Base-by-base conservation (phyloP, 1,284 basidiomycete species). In the Amylostereum areolatum region DNA sequence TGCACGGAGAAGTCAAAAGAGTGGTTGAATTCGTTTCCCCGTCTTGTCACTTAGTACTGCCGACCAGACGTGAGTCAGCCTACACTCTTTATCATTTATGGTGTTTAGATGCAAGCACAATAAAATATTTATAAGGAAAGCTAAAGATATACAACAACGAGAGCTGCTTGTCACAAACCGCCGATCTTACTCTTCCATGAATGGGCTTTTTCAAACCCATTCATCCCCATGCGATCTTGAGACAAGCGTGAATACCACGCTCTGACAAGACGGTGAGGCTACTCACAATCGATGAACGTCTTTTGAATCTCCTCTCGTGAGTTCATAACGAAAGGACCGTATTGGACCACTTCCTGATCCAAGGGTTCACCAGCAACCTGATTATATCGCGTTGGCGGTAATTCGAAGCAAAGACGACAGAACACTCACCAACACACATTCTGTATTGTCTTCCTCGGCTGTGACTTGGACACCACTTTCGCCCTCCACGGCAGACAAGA, bases 191-290 rank as follows among this genome's bases (percentile, higher is more conserved):
- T 92, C 69, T 85, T 80, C 95, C 94, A 97, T 4, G 76, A 82
- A 50, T 85, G 83, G 0, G 92, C 92, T 45, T 85, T 85, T 68
- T 98, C 95, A 63, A 97, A 97, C 0, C 95, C 95, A 62, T 97
- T 97, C 54, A 62, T 69, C 18, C 81, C 85, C 41, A 70, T 66
- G 69, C 85, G 87, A 63, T 89, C 85, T 88, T 49, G 30, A 45
- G 40, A 47, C 48, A 32, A 32, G 51, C 32, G 36, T 37, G 7
- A 44, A 33, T 52, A 33, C 51, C 3, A 9, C 29, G 6, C 35
- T 35, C 7, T n/a, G 37, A 18, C 34, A 35, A 39, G 36, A 36
- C 37, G 42, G 45, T 29, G 29, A 12, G 27, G 34, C 42, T 11
- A 29, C 77, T 71, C 60, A 83, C 85, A 97, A 63, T 97, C 95